Evolutionary conservation across 2,329 filamentous ascomycete genomes (phyloP).

Genomic region (Aureobasidium zeae): DNA sequence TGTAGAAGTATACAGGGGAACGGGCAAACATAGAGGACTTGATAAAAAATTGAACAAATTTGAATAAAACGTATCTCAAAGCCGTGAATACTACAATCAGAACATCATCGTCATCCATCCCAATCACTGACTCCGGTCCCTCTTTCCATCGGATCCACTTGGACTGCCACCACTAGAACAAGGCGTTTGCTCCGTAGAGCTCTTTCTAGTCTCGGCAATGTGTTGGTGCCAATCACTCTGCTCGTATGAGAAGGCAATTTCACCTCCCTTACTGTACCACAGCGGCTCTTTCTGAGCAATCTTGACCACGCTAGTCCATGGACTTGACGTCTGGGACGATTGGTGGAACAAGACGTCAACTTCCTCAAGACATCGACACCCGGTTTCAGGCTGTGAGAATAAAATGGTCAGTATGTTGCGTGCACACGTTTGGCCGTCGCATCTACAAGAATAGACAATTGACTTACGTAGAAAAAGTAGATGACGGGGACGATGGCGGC

Average conservation of each 20-base stretch:
- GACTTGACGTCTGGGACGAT: slow-evolving; percentile 36
- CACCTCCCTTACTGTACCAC: slow-evolving; percentile 49
- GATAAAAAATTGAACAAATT: no score
- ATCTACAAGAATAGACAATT: not conserved
- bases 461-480: not conserved
- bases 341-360: slow-evolving; percentile 57
- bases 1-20: not conserved
- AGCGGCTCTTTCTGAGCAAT: slow-evolving; percentile 44
- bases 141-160: no score
- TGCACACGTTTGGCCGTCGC: no score
- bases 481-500: slow-evolving; percentile 19
- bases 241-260: slow-evolving; percentile 43
- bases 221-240: slow-evolving; percentile 27
- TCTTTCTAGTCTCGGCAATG: slow-evolving; percentile 4
- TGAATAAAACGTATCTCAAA: no score
- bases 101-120: no score
- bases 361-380: slow-evolving; percentile 51
- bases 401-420: not conserved
- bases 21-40: no score
- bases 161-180: slow-evolving; percentile 5
- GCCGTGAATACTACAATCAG: no score
- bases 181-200: slow-evolving; percentile 1
- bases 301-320: slow-evolving; percentile 41
- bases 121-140: no score
- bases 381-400: slow-evolving; percentile 50